A percentile compares a stretch with the other conserved stretches of the same genome.
Evolutionary conservation across 306 rosid genomes (phyloP).

Genomic region (Styphnolobium japonicum): DNA sequence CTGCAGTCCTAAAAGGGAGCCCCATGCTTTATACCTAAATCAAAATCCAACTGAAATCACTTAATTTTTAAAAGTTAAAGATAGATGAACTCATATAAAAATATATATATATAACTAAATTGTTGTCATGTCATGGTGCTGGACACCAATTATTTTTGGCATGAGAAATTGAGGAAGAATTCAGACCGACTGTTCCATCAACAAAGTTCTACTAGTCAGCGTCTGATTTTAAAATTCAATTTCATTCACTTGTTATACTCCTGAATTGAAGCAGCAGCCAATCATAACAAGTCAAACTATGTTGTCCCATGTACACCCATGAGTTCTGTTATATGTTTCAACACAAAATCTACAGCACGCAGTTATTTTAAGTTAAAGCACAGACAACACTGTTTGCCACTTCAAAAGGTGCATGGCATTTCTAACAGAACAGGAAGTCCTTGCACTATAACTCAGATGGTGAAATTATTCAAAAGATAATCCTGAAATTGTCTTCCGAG

Average conservation of each 20-base stretch:
- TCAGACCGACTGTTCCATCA: not conserved
- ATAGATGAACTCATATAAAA: not conserved
- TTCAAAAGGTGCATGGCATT: constrained; percentile 16
- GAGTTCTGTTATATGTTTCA: not conserved
- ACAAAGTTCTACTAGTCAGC: not conserved
- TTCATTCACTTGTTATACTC: not conserved
- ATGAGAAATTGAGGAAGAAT: not conserved
- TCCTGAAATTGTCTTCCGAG: not conserved
- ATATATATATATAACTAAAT: not conserved
- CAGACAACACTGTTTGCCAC: constrained; percentile 6
- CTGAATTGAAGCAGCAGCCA: constrained; percentile 10
- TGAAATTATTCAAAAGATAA: not conserved
- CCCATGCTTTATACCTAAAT: constrained; percentile 97
- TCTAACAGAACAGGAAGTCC: constrained; percentile 9
- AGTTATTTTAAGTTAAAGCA: constrained; percentile 9
- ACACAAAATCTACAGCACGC: not conserved
- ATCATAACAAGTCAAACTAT: constrained; percentile 7
- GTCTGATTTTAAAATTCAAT: constrained; percentile 17
- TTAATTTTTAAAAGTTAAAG: constrained; percentile 17
- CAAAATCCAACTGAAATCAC: constrained; percentile 31
- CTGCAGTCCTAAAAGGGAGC: constrained; percentile 81
- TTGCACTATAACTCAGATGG: constrained; percentile 1
- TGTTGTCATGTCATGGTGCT: not conserved
- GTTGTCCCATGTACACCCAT: not conserved
- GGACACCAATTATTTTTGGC: constrained; percentile 14